Base-by-base conservation (phyloP, 1,284 basidiomycete genomes). In the Sporisorium iseilematis-ciliati region DNA sequence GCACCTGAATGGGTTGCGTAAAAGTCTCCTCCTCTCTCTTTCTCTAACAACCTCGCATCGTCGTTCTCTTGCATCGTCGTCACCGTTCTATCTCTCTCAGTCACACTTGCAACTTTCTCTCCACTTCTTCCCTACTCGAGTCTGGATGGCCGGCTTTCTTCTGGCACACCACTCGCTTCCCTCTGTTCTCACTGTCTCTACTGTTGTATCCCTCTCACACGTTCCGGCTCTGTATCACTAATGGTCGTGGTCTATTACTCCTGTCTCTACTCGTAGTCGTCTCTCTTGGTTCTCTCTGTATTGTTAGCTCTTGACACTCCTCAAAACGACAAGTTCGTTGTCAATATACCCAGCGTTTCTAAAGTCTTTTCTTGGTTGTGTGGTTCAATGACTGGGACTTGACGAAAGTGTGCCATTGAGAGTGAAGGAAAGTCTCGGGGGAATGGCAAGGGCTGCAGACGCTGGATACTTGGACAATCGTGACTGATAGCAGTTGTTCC, bases 1-100 rank as follows among this genome's bases (percentile, higher is more conserved):
- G 68, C 68, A 21, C 58, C 62, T 11, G 68, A 71, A 41, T 71
- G 68, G 68, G 51, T 69, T 18, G 66, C 50, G 20, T 70, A 57
- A 57, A 23, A 8, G 8, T 16, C 3, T 20, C 16, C 52, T n/a
- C 43, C 16, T 50, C 33, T 26, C 23, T 29, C 23, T 45, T 4
- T 49, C 51, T 57, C 45, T 52, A 21, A 51, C 48, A 43, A 49
- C 49, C 41, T 49, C 54, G 65, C 65, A 62, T 62, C 35, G 56
- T 49, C 57, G 33, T 59, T 43, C 56, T 33, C 45, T 41, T 25
- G 51, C 46, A 52, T 52, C 48, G 7, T 57, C 55, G 52, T 41
- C 52, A 57, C 45, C 54, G 54, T 56, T 25, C n/a, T n/a, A n/a
- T 42, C 7, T 31, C 53, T 21, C 49, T 38, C 35, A 16, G 48